Evolutionary conservation across 495 filamentous ascomycete genomes (phyloP), one percentile per base, ranked within the genome.

Genomic region (Diplogelasinospora grovesii): DNA sequence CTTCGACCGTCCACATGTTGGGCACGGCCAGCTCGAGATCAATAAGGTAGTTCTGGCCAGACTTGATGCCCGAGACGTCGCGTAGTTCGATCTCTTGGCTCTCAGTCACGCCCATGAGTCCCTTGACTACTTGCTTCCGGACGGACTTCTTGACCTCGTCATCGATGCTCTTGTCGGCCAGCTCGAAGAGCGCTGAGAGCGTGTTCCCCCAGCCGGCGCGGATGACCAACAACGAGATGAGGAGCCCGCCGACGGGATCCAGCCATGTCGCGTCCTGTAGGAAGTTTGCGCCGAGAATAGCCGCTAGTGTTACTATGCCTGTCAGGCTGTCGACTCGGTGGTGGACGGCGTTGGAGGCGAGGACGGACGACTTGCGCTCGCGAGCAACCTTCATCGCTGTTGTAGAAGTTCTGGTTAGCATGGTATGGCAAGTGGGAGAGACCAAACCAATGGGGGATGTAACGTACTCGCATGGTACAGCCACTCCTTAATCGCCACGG

Each of bases 281-380:
- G 34, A 95, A 61, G 59, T 95, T 89, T n/a, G 86, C 85, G 22
- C 87, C 90, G 20, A 83, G 77, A 53, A 98, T 95, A 13, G 84
- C 88, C 34, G 81, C 62, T 10, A 98, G 71, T 8, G 92, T 92
- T 36, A 96, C 92, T 48, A 98, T 83, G 34, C 88, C 86, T 0
- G 92, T 97, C 16, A 96, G 74, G 35, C 86, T 94, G 60, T 98
- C 92, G 54, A 98, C 81, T 34, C 92, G 85, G 69, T 98, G 92
- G 63, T 98, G 92, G 46, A 94, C 73, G 3, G 92, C 92, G 59
- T 98, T 98, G 34, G 87, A 94, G 15, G 90, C 88, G n/a, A 98
- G 80, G 38, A 98, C 89, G 11, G 88, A 90, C 3, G 88, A 95
- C 57, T 95, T 94, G 53, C 88, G 82, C 54, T 94, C 85, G 48